phyloP scores from a whole-genome alignment of 2,329 filamentous ascomycete species.

The Lasiodiplodia gonubiensis region DNA sequence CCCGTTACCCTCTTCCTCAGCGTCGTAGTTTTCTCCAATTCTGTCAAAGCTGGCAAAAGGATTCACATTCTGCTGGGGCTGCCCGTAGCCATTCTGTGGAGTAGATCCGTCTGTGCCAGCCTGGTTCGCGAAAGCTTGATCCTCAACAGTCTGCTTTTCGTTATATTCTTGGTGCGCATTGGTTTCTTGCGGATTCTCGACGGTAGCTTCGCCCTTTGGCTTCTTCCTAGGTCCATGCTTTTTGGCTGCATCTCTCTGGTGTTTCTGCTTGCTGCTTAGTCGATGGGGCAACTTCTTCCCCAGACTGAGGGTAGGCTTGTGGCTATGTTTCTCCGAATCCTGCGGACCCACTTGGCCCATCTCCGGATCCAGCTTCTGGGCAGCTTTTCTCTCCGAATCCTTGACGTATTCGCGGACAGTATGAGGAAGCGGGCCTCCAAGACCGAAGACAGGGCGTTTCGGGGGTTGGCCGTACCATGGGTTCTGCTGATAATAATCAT shows the following conservation, averaged over 20 bases:
- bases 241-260: too few relatives aligned
- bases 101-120: neutral
- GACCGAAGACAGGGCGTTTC: conserved; percentile 20
- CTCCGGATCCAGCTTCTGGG: conserved; percentile 5
- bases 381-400: neutral
- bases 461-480: conserved; percentile 17
- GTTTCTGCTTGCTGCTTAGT: neutral
- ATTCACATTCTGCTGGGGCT: neutral
- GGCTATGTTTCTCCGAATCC: neutral
- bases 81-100: neutral
- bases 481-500: conserved; percentile 20
- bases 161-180: neutral
- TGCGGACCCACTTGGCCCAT: neutral
- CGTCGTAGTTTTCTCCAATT: neutral
- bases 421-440: conserved; percentile 22
- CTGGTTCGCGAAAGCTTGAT: conserved; percentile 4
- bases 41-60: conserved; percentile 10
- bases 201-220: neutral
- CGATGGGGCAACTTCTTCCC: neutral
- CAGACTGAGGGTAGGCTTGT: neutral
- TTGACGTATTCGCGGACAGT: neutral
- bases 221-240: neutral
- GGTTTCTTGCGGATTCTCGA: conserved; percentile 1
- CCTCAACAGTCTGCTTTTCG: neutral
- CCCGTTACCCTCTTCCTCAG: neutral